Base-by-base conservation (phyloP, 345 rosid genomes). In the Iberis pinnata region DNA sequence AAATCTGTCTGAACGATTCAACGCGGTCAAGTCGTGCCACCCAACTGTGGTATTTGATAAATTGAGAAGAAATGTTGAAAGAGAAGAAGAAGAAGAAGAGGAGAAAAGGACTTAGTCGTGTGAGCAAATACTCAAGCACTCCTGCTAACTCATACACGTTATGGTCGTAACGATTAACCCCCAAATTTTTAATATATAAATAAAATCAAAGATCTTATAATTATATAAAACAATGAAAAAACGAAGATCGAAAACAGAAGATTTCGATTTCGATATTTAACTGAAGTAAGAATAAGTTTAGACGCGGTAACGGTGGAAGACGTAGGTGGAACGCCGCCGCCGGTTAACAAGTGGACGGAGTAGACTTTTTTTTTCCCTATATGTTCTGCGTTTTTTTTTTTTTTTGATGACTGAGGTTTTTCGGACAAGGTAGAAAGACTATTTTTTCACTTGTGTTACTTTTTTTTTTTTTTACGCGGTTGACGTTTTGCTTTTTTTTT, bases 31-130 rank as follows among this genome's bases (percentile, higher is more conserved):
- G 56, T 59, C 66, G 71, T 67, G 71, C 39, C 8, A 60, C 13
- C 66, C 61, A 67, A 67, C 56, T 67, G 44, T 33, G 7, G 40
- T 43, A 66, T 58, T 59, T 44, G 65, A 59, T 37, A 59, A 58
- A 19, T 43, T 27, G 54, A 57, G 55, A 51, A 51, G 48, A 44
- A 12, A 32, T 17, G 64, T 49, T 36, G 8, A 54, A 24, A 43
- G 48, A 42, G 70, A 39, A 55, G 9, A 32, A 29, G 27, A 58
- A 20, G 40, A 20, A 36, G 26, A 18, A 8, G 32, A 27, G 1
- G 54, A 61, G 49, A 56, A 9, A 57, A 5, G 43, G 79, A 78
- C 80, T 65, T 44, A 63, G 79, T 80, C 71, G 77, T 61, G 77
- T 61, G 77, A 73, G 60, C 70, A 69, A 60, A 40, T 65, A 70